Evolutionary conservation across 768 basidiomycete species (phyloP).

Genomic region (Lenzites betulinus): DNA sequence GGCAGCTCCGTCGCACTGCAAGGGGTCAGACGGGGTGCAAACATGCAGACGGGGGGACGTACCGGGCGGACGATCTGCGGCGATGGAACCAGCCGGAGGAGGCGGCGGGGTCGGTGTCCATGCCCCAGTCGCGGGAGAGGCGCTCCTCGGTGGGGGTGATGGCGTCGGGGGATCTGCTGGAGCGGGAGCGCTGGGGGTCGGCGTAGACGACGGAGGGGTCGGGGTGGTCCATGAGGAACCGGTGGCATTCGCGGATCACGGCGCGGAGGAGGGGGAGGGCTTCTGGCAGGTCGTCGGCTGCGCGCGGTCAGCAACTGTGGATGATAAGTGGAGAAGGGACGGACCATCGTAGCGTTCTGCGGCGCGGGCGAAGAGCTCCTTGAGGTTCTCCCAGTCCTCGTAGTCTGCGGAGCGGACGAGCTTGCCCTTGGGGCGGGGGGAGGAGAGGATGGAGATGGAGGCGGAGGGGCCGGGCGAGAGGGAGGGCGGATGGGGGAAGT

Average conservation of each 20-base stretch:
- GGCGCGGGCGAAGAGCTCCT: conserved; percentile 60
- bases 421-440: conserved; percentile 14
- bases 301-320: background rate
- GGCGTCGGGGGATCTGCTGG: conserved; percentile 21
- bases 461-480: conserved; percentile 2
- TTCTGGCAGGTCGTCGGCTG: conserved; percentile 45
- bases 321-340: conserved; percentile 24
- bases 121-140: conserved; percentile 25
- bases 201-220: conserved; percentile 58
- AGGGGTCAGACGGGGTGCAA: background rate
- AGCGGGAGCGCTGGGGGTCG: conserved; percentile 17
- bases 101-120: conserved; percentile 11
- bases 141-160: conserved; percentile 31
- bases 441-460: conserved; percentile 8
- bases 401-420: conserved; percentile 25
- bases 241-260: conserved; percentile 68
- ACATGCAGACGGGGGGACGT: background rate
- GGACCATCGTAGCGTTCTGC: conserved; percentile 60
- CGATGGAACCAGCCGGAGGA: background rate
- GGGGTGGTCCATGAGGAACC: conserved; percentile 54
- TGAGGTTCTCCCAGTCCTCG: conserved; percentile 69
- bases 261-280: conserved; percentile 59
- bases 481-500: background rate
- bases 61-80: background rate
- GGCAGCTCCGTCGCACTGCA: conserved; percentile 46